A percentile compares a stretch with the other conserved stretches of the same genome.
These are phyloP conservation scores for Magnaporthiopsis poae DNA, from an alignment of 2,329 filamentous ascomycete species.

Conservation along the genomic window DNA sequence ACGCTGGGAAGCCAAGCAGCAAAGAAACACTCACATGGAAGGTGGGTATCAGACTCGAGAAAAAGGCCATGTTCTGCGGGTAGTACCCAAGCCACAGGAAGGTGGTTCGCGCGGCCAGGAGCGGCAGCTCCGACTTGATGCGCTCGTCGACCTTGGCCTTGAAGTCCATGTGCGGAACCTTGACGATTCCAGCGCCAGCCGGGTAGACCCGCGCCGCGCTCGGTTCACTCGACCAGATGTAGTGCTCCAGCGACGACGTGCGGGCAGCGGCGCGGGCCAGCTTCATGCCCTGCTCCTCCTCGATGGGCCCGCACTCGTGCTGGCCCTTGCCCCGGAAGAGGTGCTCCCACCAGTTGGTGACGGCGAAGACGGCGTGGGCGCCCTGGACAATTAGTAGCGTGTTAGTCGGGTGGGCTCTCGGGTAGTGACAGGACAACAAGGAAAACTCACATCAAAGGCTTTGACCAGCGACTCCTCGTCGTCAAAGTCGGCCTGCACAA, in stretches of 20 bases:
- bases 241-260: conserved; percentile 27
- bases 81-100: conserved; percentile 25
- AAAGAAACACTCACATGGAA: no score
- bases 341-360: conserved; percentile 21
- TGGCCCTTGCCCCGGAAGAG: conserved; percentile 11
- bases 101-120: conserved; percentile 25
- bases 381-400: conserved; percentile 7
- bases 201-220: conserved; percentile 18
- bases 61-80: conserved; percentile 17
- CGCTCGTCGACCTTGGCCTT: conserved; percentile 28
- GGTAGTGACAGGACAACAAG: no score
- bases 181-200: neutral
- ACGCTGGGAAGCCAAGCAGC: no score
- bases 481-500: conserved; percentile 22
- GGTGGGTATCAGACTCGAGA: no score
- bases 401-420: no score
- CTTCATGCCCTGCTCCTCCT: conserved; percentile 29
- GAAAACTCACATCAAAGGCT: conserved; percentile 12
- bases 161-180: conserved; percentile 29
- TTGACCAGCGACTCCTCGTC: conserved; percentile 17
- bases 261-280: conserved; percentile 28
- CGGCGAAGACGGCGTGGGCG: conserved; percentile 18
- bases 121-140: conserved; percentile 23
- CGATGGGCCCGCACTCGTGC: conserved; percentile 24
- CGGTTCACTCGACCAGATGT: conserved; percentile 33